Conservation (phyloP, 192 early-diverging fungal genomes). For the Mortierella antarctica region DNA sequence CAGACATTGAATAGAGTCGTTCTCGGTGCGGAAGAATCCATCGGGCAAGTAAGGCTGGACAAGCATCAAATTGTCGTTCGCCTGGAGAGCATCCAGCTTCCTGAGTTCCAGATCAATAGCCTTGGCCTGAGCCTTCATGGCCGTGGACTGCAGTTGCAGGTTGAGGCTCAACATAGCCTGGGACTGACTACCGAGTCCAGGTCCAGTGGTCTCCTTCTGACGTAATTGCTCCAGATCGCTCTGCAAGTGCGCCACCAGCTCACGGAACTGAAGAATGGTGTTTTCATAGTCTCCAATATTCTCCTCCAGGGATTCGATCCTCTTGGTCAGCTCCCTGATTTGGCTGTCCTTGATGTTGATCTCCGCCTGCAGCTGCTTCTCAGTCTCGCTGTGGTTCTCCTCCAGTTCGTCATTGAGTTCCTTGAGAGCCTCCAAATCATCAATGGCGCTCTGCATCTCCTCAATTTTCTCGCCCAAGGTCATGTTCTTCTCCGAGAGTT, state of each 20-base stretch:
- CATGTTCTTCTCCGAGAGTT: constrained; percentile 88
- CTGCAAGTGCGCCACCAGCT: constrained; percentile 81
- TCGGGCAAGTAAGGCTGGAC: constrained; percentile 86
- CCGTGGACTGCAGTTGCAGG: constrained; percentile 82
- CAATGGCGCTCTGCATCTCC: constrained; percentile 79
- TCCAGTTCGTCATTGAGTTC: constrained; percentile 94
- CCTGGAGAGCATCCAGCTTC: constrained; percentile 88
- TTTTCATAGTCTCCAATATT: constrained; percentile 87
- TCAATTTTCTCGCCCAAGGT: constrained; percentile 81
- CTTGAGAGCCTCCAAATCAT: constrained; percentile 91
- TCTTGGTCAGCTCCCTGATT: constrained; percentile 68
- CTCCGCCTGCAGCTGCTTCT: constrained; percentile 86
- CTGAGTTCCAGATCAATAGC: constrained; percentile 92
- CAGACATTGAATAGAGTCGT: constrained; percentile 78
- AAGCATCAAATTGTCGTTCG: constrained; percentile 73
- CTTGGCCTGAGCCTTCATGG: constrained; percentile 87
- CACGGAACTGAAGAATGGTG: constrained; percentile 88
- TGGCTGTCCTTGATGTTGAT: constrained; percentile 81
- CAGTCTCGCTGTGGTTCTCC: constrained; percentile 90
- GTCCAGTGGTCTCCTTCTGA: constrained; percentile 67
- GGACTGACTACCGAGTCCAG: constrained; percentile 69
- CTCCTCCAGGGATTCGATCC: constrained; percentile 77
- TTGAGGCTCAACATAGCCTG: constrained; percentile 87
- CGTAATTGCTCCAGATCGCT: constrained; percentile 79
- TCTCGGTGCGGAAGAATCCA: constrained; percentile 83